Evolutionary conservation across 805 yeast genomes (phyloP).

Genomic region (Cyberlindnera saturnus): DNA sequence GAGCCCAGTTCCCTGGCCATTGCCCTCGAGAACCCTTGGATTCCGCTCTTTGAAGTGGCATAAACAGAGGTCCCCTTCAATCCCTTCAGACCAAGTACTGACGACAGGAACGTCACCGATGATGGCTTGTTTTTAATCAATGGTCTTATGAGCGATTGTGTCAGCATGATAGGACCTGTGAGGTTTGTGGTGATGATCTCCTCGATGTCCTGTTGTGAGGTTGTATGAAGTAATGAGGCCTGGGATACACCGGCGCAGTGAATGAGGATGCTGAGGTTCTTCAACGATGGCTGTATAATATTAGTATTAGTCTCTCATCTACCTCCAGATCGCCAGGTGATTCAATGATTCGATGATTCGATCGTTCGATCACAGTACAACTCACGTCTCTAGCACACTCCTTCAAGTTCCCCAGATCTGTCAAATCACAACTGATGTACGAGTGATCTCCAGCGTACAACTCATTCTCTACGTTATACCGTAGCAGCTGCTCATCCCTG

Average conservation of each 20-base stretch:
- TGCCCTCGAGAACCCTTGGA: slow-evolving; percentile 53
- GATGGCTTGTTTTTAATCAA: slow-evolving; percentile 37
- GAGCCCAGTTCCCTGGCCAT: slow-evolving; percentile 55
- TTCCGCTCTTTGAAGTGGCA: slow-evolving; percentile 65
- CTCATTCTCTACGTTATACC: slow-evolving; percentile 13
- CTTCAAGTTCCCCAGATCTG: slow-evolving; percentile 4
- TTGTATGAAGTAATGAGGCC: slow-evolving; percentile 40
- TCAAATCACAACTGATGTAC: slow-evolving; percentile 13
- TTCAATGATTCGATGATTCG: background rate
- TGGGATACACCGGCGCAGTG: slow-evolving; percentile 59
- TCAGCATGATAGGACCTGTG: slow-evolving; percentile 51
- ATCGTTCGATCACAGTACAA: background rate
- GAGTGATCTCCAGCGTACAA: slow-evolving; percentile 15
- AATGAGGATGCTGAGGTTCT: slow-evolving; percentile 24
- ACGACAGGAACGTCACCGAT: slow-evolving; percentile 57
- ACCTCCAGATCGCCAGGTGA: background rate
- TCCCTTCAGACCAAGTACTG: slow-evolving; percentile 48
- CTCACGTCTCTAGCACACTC: background rate
- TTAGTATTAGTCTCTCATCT: background rate
- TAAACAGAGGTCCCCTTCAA: slow-evolving; percentile 59
- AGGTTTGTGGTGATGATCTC: slow-evolving; percentile 50
- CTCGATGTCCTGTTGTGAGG: slow-evolving; percentile 36
- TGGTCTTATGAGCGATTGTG: slow-evolving; percentile 44
- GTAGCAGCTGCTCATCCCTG: slow-evolving; percentile 35
- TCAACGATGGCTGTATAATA: slow-evolving; percentile 6